Base-by-base conservation (phyloP, 768 basidiomycete genomes). In the Tubosaeta sp. region DNA sequence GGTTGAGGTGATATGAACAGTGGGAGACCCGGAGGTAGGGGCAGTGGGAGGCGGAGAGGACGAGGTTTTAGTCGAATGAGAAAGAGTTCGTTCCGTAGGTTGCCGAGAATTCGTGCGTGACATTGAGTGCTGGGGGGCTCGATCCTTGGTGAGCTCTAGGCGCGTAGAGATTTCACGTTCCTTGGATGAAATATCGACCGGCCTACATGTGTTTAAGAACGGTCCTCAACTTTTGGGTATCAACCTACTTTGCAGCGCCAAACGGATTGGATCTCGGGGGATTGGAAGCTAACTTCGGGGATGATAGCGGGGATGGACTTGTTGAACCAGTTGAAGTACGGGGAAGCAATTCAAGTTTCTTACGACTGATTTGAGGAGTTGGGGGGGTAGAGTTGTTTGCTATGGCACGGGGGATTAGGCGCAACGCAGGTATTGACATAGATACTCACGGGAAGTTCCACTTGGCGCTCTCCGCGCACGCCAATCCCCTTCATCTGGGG, bases 281-380 rank as follows among this genome's bases (percentile, higher is more conserved):
- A 31, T 76, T 70, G 49, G 77, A 69, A 3, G 77, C 72, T 59
- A 88, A 80, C 70, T 87, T 86, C 1, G 89, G 90, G 8, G 90
- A 90, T 1, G 87, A 83, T 39, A 92, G 73, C 3, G 91, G 87
- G 16, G 89, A 86, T 25, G 88, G 79, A 12, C 77, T 76, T 10
- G 81, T 76, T 16, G 91, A 92, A 3, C 72, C 76, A 41, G 73
- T 77, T 12, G 79, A 81, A 27, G 88, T 80, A 30, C 92, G 84
- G 22, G 94, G 94, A 3, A 94, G 73, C 32, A 96, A 81, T 58
- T 94, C 90, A 11, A 97, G 77, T 66, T 90, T 93, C 48, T 81
- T 81, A 43, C 93, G 85, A 51, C 75, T 74, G 57, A 89, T 69
- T 61, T 90, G 87, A 32, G 91, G 91, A 11, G 90, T 90, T 4